Conservation (phyloP, 1,284 basidiomycete species). For the Boletus semigastroideus region DNA sequence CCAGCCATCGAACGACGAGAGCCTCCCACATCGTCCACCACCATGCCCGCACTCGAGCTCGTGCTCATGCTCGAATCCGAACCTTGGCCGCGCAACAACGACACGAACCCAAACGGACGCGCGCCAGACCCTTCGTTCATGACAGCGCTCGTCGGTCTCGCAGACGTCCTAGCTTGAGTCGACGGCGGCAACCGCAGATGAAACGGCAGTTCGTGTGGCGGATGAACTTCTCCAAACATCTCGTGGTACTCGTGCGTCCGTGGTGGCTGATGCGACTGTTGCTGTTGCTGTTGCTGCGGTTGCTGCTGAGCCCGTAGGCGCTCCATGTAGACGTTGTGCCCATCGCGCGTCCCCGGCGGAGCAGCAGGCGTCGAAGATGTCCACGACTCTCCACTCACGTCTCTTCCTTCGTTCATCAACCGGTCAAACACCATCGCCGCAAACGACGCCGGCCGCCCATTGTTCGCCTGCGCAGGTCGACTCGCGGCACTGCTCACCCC, state of each 20-base stretch:
- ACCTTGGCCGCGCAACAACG: constrained; percentile 18
- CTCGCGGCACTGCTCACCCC: background rate
- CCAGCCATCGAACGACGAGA: constrained; percentile 9
- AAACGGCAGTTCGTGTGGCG: constrained; percentile 7
- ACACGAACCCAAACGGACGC: constrained; percentile 17
- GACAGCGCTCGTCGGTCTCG: constrained; percentile 3
- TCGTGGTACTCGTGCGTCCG: constrained; percentile 9
- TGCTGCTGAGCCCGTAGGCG: constrained; percentile 15
- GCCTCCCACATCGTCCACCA: constrained; percentile 12
- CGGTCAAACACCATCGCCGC: constrained; percentile 21
- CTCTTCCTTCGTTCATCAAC: constrained; percentile 20
- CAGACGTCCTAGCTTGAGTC: constrained; percentile 2
- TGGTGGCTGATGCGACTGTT: background rate
- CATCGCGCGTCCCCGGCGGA: constrained; percentile 7
- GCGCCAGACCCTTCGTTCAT: constrained; percentile 7
- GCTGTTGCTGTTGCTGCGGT: constrained; percentile 11
- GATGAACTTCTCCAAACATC: background rate
- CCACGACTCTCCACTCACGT: constrained; percentile 8
- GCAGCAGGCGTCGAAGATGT: constrained; percentile 1
- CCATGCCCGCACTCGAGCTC: constrained; percentile 8
- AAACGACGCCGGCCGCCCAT: constrained; percentile 18
- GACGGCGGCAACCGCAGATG: constrained; percentile 10
- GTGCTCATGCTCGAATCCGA: constrained; percentile 11
- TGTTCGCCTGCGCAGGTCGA: constrained; percentile 7
- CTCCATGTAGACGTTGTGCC: constrained; percentile 10